Evolutionary conservation across 1,139 yeast genomes (phyloP), one percentile per base, ranked within the genome.

Genomic region (Suhomyces taliae): DNA sequence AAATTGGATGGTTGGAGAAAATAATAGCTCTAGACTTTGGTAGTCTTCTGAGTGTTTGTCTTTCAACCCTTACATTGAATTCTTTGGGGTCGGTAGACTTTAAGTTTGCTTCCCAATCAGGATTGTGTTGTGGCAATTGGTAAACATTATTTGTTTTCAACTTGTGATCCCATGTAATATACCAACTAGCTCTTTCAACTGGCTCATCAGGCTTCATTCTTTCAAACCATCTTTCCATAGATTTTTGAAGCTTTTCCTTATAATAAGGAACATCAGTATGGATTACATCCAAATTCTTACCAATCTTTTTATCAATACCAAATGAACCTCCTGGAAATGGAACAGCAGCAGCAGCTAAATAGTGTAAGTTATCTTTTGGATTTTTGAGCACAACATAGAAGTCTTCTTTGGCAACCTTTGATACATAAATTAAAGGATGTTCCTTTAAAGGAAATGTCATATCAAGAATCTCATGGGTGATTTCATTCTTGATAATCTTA

Each of bases 251-350:
- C 58, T 85, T 85, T 47, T 81, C 81, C 54, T 81, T 73, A 57
- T 85, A 87, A 59, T 84, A 84, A 1, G 95, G 93, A 36, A 87
- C 93, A 9, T 80, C 85, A 9, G 72, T 77, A 61, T 87, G 93
- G 54, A 87, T 84, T 8, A 73, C 69, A 62, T 85, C 89, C 40
- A 85, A 63, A 47, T 76, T 78, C 56, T 74, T 75, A 24, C 90
- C 91, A 39, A 85, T 57, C 54, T 84, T 85, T 40, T 74, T 59
- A 54, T 71, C 64, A 47, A 84, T 80, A 41, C 85, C 85, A 64
- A 85, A 85, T 1, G 85, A 80, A 6, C 90, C 90, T 33, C 90
- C 91, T 2, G 90, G 90, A 64, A 85, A 85, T 7, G 90, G 89
- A 33, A 85, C 90, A 0, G 87, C 88, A 4, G 87, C 90, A 1